Conservation (phyloP, 2,329 filamentous ascomycete species). For the Aureobasidium sp. region DNA sequence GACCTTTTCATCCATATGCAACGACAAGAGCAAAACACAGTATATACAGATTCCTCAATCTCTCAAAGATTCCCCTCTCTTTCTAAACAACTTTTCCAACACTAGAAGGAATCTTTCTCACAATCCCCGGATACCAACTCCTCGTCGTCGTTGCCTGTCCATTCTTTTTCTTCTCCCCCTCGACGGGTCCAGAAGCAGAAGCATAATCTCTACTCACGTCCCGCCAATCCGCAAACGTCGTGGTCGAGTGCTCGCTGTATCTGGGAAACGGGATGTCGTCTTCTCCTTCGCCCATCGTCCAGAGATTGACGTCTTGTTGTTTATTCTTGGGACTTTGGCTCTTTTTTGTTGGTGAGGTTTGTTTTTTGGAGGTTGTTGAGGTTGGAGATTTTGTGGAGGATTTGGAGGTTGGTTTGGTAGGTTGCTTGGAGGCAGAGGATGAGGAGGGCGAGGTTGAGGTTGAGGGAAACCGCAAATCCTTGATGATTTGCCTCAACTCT, state of each 20-base stretch:
- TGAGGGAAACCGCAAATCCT: constrained; percentile 35
- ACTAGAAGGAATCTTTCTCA: constrained; percentile 9
- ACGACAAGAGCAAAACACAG: not conserved
- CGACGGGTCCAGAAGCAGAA: not conserved
- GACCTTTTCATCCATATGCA: not conserved
- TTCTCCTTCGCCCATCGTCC: constrained; percentile 9
- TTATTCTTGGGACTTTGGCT: not conserved
- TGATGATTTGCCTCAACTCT: constrained; percentile 68
- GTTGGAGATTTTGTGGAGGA: too few relatives aligned
- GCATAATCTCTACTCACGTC: not conserved
- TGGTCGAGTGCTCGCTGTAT: not conserved
- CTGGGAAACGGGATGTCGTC: constrained; percentile 1
- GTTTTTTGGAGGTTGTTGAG: not conserved
- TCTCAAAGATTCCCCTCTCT: not conserved
- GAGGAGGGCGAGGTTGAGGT: not conserved
- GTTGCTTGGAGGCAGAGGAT: not conserved
- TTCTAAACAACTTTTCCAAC: not conserved
- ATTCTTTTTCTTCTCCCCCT: not conserved
- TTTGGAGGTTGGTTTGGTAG: too few relatives aligned
- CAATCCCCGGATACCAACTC: not conserved
- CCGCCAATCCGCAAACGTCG: constrained; percentile 4
- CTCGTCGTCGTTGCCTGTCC: too few relatives aligned
- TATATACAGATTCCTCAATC: not conserved
- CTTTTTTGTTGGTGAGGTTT: not conserved
- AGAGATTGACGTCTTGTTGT: constrained; percentile 16